Evolutionary conservation across 1,139 yeast genomes (phyloP), one percentile per base, ranked within the genome.

Genomic region (Debaryomyces subglobosus): DNA sequence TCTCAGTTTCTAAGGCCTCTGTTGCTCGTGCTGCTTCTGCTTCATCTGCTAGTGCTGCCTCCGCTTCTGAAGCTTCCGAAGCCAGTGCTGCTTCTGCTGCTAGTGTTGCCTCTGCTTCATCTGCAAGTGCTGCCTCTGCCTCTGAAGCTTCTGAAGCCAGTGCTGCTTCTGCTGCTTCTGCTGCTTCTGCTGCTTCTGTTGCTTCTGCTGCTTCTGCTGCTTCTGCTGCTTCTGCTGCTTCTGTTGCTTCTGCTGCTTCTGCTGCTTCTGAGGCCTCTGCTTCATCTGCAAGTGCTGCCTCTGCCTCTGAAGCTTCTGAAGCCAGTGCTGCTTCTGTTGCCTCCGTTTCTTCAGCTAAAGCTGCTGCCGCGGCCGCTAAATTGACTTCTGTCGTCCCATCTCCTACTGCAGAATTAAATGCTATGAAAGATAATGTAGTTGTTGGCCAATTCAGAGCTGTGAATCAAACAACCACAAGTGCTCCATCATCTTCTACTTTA

Each of bases 161-260:
- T 30, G 33, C 16, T 13, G 33, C 15, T 13, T 30, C 33, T 12
- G 33, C 9, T 30, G 18, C 21, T 15, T 32, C 35, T 5, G 21
- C 4, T 5, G 20, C 20, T 7, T 13, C 35, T 32, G 35, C 12
- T 16, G 35, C 35, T 16, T 30, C 34, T 30, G 34, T 2, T 13
- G n/a, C 34, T 5, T 30, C 34, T n/a, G 34, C 10, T 13, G 15
- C 34, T n/a, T 13, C 44, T 12, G 25, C 23, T 9, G 16, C 36
- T n/a, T 30, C 47, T 5, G 39, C 39, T 9, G 39, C 27, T 20
- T 35, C 39, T n/a, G 39, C 39, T n/a, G 24, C 39, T 16, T 18
- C 39, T 16, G 8, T 15, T 9, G 21, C 39, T 20, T n/a, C 23
- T 6, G 12, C 2, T 7, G 34, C 18, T 6, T 13, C 34, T 4